These are phyloP conservation scores for Aspergillus leporis DNA, from an alignment of 495 filamentous ascomycete genomes.

Conservation along the genomic window DNA sequence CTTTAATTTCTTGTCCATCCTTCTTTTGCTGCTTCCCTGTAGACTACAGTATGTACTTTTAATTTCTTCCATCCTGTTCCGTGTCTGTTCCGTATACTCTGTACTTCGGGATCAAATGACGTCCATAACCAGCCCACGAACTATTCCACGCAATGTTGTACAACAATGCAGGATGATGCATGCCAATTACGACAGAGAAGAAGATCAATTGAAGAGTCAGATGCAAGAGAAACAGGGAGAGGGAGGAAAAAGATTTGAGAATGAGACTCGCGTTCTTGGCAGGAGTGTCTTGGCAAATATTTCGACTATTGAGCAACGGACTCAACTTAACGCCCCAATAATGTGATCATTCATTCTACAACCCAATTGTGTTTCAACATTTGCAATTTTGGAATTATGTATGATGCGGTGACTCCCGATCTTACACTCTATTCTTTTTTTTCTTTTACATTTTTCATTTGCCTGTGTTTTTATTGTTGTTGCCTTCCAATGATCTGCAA, in stretches of 20 bases:
- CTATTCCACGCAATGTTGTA: neutral
- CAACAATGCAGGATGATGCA: conserved; percentile 2
- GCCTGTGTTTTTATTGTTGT: neutral
- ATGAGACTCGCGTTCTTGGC: conserved; percentile 1
- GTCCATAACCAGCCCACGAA: neutral
- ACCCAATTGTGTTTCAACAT: conserved; percentile 1
- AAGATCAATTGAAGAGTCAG: conserved; percentile 4
- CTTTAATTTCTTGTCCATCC: neutral
- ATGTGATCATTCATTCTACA: neutral
- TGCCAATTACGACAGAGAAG: neutral
- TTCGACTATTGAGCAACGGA: neutral
- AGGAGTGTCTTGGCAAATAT: conserved; percentile 6
- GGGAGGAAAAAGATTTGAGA: neutral
- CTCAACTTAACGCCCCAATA: neutral
- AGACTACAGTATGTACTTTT: neutral
- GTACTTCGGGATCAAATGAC: neutral
- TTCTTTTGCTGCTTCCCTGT: neutral
- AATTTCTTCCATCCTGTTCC: neutral
- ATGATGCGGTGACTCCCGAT: neutral
- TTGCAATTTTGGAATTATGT: neutral
- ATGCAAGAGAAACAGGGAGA: neutral
- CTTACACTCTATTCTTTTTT: neutral
- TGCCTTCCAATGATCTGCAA: neutral
- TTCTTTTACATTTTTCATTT: neutral
- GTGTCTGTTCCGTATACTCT: neutral